phyloP scores from a whole-genome alignment of 1,284 basidiomycete genomes.

The Bondarzewia mesenterica region DNA sequence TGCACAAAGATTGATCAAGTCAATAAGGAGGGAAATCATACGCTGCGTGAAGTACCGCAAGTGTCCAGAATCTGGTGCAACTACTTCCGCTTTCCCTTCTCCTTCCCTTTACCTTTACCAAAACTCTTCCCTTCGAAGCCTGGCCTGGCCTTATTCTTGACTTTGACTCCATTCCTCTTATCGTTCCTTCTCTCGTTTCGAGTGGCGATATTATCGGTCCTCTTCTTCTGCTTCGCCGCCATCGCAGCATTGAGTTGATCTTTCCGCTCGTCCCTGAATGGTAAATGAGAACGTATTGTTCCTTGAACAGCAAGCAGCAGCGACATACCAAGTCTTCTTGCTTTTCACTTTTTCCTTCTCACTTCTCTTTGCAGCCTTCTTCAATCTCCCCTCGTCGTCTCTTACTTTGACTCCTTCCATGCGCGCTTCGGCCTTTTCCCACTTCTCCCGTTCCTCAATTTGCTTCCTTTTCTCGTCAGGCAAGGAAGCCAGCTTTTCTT shows the following conservation, averaged over 20 bases:
- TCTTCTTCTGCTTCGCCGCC: slow-evolving; percentile 82
- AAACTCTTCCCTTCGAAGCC: slow-evolving; percentile 80
- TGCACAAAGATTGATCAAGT: too few relatives aligned
- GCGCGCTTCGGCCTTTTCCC: slow-evolving; percentile 81
- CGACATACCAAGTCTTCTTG: slow-evolving; percentile 73
- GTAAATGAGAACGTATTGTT: too few relatives aligned
- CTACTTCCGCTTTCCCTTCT: not conserved
- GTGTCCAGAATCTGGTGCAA: too few relatives aligned
- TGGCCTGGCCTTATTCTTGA: slow-evolving; percentile 61
- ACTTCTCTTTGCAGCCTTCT: slow-evolving; percentile 85
- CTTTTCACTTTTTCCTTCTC: slow-evolving; percentile 83
- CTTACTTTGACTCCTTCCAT: slow-evolving; percentile 82
- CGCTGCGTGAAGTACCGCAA: too few relatives aligned
- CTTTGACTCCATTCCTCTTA: slow-evolving; percentile 57
- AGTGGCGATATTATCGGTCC: slow-evolving; percentile 80
- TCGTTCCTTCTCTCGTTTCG: slow-evolving; percentile 74
- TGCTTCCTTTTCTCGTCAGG: slow-evolving; percentile 75
- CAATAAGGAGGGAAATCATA: too few relatives aligned
- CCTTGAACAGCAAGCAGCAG: slow-evolving; percentile 3
- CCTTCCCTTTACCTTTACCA: slow-evolving; percentile 44
- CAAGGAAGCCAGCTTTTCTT: slow-evolving; percentile 63
- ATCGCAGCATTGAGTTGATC: slow-evolving; percentile 64
- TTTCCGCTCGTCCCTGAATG: slow-evolving; percentile 74
- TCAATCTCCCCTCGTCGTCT: slow-evolving; percentile 75
- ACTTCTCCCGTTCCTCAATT: slow-evolving; percentile 72